phyloP scores from a whole-genome alignment of 768 basidiomycete genomes.

The Suillus hirtellus region DNA sequence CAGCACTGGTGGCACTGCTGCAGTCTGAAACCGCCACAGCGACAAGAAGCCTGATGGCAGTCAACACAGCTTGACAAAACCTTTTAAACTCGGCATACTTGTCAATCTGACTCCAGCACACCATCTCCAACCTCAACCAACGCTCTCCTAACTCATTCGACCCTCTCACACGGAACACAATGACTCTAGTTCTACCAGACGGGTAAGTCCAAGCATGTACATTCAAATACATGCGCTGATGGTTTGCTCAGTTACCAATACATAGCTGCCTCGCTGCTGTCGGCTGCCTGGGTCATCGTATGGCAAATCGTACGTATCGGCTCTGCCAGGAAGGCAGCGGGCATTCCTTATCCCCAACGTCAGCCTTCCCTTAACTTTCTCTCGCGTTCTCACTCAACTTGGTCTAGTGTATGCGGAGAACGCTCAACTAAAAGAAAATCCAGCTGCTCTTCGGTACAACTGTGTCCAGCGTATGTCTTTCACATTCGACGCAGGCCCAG shows the following conservation, averaged over 20 bases:
- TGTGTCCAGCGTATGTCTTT: background rate
- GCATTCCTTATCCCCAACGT: slow-evolving; percentile 1
- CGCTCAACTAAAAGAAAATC: slow-evolving; percentile 3
- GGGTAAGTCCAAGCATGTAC: background rate
- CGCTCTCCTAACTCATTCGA: background rate
- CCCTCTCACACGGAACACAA: background rate
- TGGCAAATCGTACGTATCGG: background rate
- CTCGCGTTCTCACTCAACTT: background rate
- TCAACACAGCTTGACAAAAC: no score
- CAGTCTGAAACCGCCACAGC: background rate
- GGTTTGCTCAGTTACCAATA: background rate
- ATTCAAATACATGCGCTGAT: background rate
- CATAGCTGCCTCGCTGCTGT: background rate
- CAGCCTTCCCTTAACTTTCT: background rate
- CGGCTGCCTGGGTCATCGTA: background rate
- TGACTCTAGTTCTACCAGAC: background rate
- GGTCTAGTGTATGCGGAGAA: background rate
- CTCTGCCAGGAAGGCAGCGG: background rate
- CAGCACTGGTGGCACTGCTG: background rate
- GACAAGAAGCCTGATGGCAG: background rate
- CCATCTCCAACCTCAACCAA: background rate
- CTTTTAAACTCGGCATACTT: background rate
- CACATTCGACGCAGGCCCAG: no score
- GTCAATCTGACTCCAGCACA: background rate
- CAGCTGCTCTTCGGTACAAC: background rate